Evolutionary conservation across 495 filamentous ascomycete genomes (phyloP).

Genomic region (Lophium mytilinum): DNA sequence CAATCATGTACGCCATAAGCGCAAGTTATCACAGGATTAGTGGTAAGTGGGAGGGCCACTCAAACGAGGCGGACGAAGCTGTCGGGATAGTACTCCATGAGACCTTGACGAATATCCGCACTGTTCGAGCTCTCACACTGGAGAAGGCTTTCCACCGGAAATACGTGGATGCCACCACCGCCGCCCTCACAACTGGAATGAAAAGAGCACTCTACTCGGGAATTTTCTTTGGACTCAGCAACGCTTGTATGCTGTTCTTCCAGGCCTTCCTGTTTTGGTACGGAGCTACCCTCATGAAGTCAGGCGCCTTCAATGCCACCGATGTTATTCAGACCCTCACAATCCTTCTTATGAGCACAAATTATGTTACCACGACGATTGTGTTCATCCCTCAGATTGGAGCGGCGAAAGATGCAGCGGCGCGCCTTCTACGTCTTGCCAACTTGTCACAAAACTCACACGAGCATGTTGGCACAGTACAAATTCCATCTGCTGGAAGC

Average conservation of each 20-base stretch:
- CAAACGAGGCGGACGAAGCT: slow-evolving; percentile 49
- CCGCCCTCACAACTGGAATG: slow-evolving; percentile 48
- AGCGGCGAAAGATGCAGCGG: slow-evolving; percentile 61
- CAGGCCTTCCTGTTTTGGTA: slow-evolving; percentile 83
- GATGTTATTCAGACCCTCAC: slow-evolving; percentile 67
- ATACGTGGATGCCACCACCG: slow-evolving; percentile 43
- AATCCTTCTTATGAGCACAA: slow-evolving; percentile 73
- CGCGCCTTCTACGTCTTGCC: slow-evolving; percentile 64
- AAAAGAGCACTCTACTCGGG: slow-evolving; percentile 57
- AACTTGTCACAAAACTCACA: slow-evolving; percentile 54
- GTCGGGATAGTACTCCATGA: slow-evolving; percentile 60
- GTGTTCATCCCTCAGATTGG: slow-evolving; percentile 74
- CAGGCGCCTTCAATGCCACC: slow-evolving; percentile 39
- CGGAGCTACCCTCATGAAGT: slow-evolving; percentile 54
- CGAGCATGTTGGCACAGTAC: slow-evolving; percentile 46
- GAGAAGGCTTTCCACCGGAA: slow-evolving; percentile 68
- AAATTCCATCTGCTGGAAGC: slow-evolving; percentile 46
- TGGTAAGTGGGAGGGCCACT: slow-evolving; percentile 61
- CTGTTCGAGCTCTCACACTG: slow-evolving; percentile 69
- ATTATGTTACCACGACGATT: slow-evolving; percentile 60
- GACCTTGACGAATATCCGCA: slow-evolving; percentile 72
- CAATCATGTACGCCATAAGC: slow-evolving; percentile 59
- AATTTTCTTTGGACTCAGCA: slow-evolving; percentile 65
- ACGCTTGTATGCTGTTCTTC: slow-evolving; percentile 61
- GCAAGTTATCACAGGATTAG: slow-evolving; percentile 40